Evolutionary conservation across 768 basidiomycete genomes (phyloP).

Genomic region (Fomitopsis serialis): DNA sequence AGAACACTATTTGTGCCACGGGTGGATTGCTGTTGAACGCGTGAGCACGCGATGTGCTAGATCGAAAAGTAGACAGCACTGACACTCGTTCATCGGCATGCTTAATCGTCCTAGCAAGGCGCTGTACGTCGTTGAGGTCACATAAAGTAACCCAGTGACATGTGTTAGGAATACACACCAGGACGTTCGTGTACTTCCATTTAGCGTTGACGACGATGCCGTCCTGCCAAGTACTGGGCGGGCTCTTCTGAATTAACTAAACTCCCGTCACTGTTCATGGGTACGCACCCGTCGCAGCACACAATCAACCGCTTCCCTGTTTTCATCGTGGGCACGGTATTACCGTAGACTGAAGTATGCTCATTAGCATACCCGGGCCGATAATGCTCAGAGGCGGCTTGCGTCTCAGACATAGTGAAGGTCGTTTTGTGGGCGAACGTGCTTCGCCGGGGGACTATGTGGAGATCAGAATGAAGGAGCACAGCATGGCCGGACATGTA

Average conservation of each 20-base stretch:
- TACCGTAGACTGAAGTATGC: not conserved
- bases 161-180: conserved; percentile 18
- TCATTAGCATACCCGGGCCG: no score
- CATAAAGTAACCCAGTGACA: no score
- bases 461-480: no score
- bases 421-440: no score
- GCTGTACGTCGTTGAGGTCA: conserved; percentile 9
- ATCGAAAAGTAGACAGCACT: conserved; percentile 1
- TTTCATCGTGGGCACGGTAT: no score
- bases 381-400: no score
- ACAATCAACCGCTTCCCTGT: conserved; percentile 55
- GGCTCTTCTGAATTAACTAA: no score
- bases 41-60: not conserved
- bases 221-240: conserved; percentile 66
- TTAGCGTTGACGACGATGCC: conserved; percentile 27
- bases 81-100: conserved; percentile 27
- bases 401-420: no score
- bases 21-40: conserved; percentile 15
- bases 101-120: conserved; percentile 25
- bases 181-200: conserved; percentile 28
- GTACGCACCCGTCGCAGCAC: conserved; percentile 68
- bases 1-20: conserved; percentile 27
- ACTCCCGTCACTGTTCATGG: not conserved
- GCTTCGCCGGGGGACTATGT: no score
- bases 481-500: no score